Conservation (phyloP, 2,329 filamentous ascomycete genomes). For the Pestalotiopsis fici region DNA sequence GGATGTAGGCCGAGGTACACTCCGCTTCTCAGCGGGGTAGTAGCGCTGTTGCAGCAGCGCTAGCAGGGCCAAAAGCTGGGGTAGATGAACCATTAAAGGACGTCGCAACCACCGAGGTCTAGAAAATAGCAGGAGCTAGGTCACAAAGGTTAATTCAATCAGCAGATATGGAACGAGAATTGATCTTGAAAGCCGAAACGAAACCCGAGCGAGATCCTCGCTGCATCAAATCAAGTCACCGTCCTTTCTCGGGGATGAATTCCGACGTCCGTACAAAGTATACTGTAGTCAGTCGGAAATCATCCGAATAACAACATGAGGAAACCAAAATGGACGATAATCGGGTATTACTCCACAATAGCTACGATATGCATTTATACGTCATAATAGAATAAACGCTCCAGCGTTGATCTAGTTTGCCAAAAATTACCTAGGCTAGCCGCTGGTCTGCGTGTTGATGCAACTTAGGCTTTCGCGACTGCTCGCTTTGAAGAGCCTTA, state of each 20-base stretch:
- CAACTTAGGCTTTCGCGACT: background rate
- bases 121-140: background rate
- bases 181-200: background rate
- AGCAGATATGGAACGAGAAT: constrained; percentile 2
- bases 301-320: background rate
- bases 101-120: background rate
- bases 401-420: background rate
- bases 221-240: background rate
- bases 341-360: background rate
- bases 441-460: background rate
- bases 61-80: constrained; percentile 15
- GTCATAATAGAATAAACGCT: background rate
- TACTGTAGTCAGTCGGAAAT: background rate
- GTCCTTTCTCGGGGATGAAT: background rate
- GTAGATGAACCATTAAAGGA: constrained; percentile 1
- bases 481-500: background rate
- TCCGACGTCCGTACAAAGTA: too few relatives aligned
- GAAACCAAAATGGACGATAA: background rate
- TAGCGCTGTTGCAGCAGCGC: constrained; percentile 5
- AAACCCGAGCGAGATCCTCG: background rate
- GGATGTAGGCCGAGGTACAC: constrained; percentile 12
- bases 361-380: background rate
- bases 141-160: background rate
- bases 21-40: constrained; percentile 11
- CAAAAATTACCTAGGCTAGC: background rate